Evolutionary conservation across 768 basidiomycete species (phyloP), one percentile per base, ranked within the genome.

Genomic region (Lyophyllum semitale): DNA sequence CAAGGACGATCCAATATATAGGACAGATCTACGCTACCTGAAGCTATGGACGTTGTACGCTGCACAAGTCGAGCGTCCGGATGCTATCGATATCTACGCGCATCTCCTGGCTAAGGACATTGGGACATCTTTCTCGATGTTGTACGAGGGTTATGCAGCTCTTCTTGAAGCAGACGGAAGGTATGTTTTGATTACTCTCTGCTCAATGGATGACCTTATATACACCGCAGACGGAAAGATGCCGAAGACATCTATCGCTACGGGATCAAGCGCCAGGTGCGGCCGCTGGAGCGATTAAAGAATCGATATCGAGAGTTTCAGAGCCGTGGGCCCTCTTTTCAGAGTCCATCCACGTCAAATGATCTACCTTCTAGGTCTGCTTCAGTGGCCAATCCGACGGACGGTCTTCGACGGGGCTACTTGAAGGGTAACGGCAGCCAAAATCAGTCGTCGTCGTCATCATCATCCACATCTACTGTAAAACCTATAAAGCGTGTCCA

Each of bases 31-130:
- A 48, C 83, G 96, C 38, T 97, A 98, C 72, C 78, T 98, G 46
- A 92, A 93, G 68, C 70, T 98, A 18, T 99, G 97, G 97, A 82
- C 87, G 20, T 78, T 89, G 46, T 95, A 96, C 68, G 89, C 95
- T 9, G 84, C 84, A 51, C 82, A 89, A 64, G 83, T 93, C 51
- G 88, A 94, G 63, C 81, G 84, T 62, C 77, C 87, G 3, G 77
- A 80, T 17, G 84, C 84, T 43, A 80, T 93, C 27, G 81, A 80
- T 32, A 81, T 86, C 30, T 98, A 92, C 72, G 82, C 84, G 25
- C 87, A 85, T 69, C 71, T 95, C 49, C 71, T 91, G 60, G 82
- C 83, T 51, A 85, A 81, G 56, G 87, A 85, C 40, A 87, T 95
- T 64, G 93, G 91, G 9, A 86, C 82, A 25, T 80, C 81, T 1